These are phyloP conservation scores for Chrysosporium keratinophilum DNA, from an alignment of 2,329 filamentous ascomycete genomes.

Conservation along the genomic window DNA sequence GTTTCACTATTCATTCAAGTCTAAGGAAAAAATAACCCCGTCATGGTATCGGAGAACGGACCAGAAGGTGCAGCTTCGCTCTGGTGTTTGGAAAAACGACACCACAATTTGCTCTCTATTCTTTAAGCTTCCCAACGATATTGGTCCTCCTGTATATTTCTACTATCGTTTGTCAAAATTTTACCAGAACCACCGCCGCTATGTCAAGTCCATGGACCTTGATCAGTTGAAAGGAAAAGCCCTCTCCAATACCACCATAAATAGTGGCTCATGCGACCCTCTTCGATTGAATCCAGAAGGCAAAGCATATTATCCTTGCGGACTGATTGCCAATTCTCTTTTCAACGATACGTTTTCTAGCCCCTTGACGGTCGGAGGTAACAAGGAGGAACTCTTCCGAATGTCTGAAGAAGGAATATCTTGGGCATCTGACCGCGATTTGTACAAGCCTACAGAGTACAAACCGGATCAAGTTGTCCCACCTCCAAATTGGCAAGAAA, in stretches of 20 bases:
- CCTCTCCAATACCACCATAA: slow-evolving; percentile 51
- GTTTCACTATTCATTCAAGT: slow-evolving; percentile 64
- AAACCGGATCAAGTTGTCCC: slow-evolving; percentile 57
- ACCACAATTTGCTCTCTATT: slow-evolving; percentile 57
- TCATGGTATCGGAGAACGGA: slow-evolving; percentile 24
- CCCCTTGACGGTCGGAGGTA: slow-evolving; percentile 51
- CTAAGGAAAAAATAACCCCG: slow-evolving; percentile 31
- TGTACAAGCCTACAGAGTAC: slow-evolving; percentile 66
- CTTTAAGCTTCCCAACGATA: slow-evolving; percentile 68
- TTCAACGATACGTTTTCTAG: slow-evolving; percentile 85
- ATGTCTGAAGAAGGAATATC: slow-evolving; percentile 75
- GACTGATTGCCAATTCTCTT: slow-evolving; percentile 87
- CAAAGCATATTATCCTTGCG: slow-evolving; percentile 87
- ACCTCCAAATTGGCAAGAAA: slow-evolving; percentile 71
- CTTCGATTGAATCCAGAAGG: slow-evolving; percentile 45
- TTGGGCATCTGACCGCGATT: slow-evolving; percentile 69
- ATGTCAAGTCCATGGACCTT: slow-evolving; percentile 78
- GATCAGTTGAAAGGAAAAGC: slow-evolving; percentile 69
- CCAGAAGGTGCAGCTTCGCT: slow-evolving; percentile 19
- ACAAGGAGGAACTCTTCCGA: slow-evolving; percentile 48
- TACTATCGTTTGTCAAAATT: slow-evolving; percentile 97
- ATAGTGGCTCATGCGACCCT: slow-evolving; percentile 63
- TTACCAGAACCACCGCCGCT: slow-evolving; percentile 96
- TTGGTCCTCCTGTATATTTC: slow-evolving; percentile 73
- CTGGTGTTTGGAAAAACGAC: slow-evolving; percentile 20